These are phyloP conservation scores for Xerocomus nothofagi DNA, from an alignment of 1,284 basidiomycete species.

Conservation along the genomic window DNA sequence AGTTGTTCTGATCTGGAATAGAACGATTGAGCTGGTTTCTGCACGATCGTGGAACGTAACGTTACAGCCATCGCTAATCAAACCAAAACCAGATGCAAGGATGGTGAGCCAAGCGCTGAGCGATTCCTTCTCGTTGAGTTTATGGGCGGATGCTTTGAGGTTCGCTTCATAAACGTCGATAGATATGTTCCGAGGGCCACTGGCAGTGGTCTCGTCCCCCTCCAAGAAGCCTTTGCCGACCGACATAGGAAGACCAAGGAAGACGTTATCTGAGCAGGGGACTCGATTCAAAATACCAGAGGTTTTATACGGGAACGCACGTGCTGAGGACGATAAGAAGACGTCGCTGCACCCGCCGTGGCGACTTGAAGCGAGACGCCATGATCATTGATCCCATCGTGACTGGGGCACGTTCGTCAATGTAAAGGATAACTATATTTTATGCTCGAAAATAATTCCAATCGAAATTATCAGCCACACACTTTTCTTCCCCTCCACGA, in stretches of 20 bases:
- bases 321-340: constrained; percentile 19
- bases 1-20: constrained; percentile 63
- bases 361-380: too few species aligned
- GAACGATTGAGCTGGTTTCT: constrained; percentile 3
- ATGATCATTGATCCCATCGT: too few species aligned
- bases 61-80: constrained; percentile 71
- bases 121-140: constrained; percentile 39
- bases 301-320: constrained; percentile 32
- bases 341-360: too few species aligned
- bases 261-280: background rate
- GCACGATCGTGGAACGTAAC: constrained; percentile 11
- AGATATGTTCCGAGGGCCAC: constrained; percentile 19
- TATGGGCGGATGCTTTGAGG: constrained; percentile 29
- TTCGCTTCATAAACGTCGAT: constrained; percentile 25
- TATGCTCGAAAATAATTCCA: too few species aligned
- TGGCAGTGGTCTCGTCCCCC: constrained; percentile 7
- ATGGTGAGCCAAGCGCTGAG: constrained; percentile 63
- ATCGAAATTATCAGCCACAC: too few species aligned
- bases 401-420: constrained; percentile 12
- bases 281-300: background rate
- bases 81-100: constrained; percentile 60
- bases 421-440: background rate
- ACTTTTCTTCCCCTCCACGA: too few species aligned
- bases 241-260: constrained; percentile 22
- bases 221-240: constrained; percentile 18